A percentile compares a stretch with the other conserved stretches of the same genome.
These are phyloP conservation scores for Mycena rebaudengoi DNA, from an alignment of 768 basidiomycete species.

Conservation along the genomic window DNA sequence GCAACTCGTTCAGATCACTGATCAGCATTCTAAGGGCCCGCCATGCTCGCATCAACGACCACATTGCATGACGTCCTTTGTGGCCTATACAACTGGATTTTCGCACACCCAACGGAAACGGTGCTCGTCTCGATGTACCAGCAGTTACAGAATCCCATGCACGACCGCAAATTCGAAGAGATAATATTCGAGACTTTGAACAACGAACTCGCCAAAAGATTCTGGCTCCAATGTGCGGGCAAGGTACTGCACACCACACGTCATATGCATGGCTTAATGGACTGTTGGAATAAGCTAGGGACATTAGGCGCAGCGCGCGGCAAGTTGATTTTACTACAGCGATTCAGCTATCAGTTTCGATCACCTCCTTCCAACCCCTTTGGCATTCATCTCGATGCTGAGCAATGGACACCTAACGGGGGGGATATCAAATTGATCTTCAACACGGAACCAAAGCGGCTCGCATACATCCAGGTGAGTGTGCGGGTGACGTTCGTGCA, in stretches of 20 bases:
- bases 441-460: slow-evolving; percentile 9
- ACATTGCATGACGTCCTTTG: slow-evolving; percentile 26
- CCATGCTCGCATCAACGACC: slow-evolving; percentile 25
- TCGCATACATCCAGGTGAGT: slow-evolving; percentile 22
- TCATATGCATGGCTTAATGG: background rate
- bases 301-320: slow-evolving; percentile 23
- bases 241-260: background rate
- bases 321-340: slow-evolving; percentile 23
- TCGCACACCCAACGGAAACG: slow-evolving; percentile 21
- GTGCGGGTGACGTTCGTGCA: background rate
- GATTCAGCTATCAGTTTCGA: slow-evolving; percentile 24
- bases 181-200: slow-evolving; percentile 13
- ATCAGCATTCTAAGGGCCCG: slow-evolving; percentile 3
- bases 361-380: slow-evolving; percentile 4
- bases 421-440: slow-evolving; percentile 22
- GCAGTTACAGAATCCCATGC: slow-evolving; percentile 14
- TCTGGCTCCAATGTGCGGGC: slow-evolving; percentile 13
- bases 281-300: slow-evolving; percentile 5
- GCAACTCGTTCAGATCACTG: background rate
- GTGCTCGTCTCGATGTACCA: slow-evolving; percentile 27
- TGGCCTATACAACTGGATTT: slow-evolving; percentile 25
- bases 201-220: slow-evolving; percentile 11
- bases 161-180: slow-evolving; percentile 21
- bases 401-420: slow-evolving; percentile 24
- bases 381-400: slow-evolving; percentile 23